A percentile compares a stretch with the other conserved stretches of the same genome.
These are phyloP conservation scores for Phytophthora macrochlamydospora DNA, from an alignment of 352 stramenopile species.

Conservation along the genomic window DNA sequence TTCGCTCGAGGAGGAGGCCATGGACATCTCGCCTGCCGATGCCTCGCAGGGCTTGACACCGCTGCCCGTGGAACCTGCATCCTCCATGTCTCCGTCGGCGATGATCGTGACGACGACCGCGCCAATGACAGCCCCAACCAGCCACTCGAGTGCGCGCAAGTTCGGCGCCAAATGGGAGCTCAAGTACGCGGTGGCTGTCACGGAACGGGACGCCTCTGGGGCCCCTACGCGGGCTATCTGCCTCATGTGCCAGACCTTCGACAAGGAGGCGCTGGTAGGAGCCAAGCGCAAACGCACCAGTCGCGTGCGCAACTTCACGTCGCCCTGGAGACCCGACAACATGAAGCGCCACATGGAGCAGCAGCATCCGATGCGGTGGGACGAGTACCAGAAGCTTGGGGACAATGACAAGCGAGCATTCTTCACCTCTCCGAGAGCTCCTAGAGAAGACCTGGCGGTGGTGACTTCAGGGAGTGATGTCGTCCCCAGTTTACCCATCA, in stretches of 20 bases:
- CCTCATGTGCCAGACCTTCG: conserved; percentile 37
- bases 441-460: conserved; percentile 6
- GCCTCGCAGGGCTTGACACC: background rate
- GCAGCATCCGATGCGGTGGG: conserved; percentile 32
- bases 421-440: conserved; percentile 7
- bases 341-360: conserved; percentile 44
- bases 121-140: background rate
- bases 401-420: conserved; percentile 27
- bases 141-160: conserved; percentile 14
- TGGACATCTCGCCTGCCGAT: background rate
- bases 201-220: conserved; percentile 22
- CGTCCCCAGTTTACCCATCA: conserved; percentile 12
- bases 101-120: background rate
- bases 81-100: background rate
- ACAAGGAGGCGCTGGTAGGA: conserved; percentile 26
- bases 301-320: conserved; percentile 31
- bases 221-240: conserved; percentile 26
- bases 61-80: background rate
- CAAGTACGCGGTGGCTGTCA: conserved; percentile 33
- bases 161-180: conserved; percentile 32
- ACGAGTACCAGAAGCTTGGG: conserved; percentile 30
- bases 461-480: background rate
- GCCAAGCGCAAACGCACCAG: conserved; percentile 42
- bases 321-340: conserved; percentile 39
- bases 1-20: background rate